Percentiles rank a stretch among this genome's conserved stretches.
phyloP scores from a whole-genome alignment of 2,329 filamentous ascomycete genomes.

The Penicillium sp. region DNA sequence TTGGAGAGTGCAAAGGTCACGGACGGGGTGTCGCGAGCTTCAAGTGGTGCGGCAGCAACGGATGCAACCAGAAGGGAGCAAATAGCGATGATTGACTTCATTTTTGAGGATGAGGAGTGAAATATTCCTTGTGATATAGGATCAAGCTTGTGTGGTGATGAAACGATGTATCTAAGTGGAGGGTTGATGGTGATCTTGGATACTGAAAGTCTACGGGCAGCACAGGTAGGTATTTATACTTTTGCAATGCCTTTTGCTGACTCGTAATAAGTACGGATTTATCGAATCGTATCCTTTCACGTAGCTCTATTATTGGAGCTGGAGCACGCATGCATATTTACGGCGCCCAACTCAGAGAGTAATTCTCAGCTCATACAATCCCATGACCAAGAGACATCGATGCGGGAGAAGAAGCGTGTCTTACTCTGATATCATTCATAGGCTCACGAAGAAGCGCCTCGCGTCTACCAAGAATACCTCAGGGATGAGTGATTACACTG shows the following conservation, averaged over 20 bases:
- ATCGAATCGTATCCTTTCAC: too few species aligned
- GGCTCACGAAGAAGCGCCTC: neutral
- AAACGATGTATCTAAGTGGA: neutral
- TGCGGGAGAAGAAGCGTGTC: neutral
- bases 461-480: neutral
- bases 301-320: neutral
- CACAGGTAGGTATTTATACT: neutral
- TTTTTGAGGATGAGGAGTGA: neutral
- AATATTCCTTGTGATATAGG: neutral
- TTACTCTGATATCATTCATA: neutral
- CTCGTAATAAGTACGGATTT: neutral
- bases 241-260: neutral
- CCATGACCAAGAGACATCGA: neutral
- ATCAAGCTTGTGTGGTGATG: neutral
- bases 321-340: neutral
- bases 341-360: neutral
- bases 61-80: slow-evolving; percentile 34
- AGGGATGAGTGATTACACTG: neutral
- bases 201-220: neutral
- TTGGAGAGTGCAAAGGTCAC: slow-evolving; percentile 16
- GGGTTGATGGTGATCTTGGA: neutral
- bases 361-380: neutral
- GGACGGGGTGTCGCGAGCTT: neutral
- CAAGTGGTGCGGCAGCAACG: slow-evolving; percentile 7
- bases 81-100: slow-evolving; percentile 5